Percentiles rank a stretch among this genome's conserved stretches.
These are phyloP conservation scores for Fusarium siculi DNA, from an alignment of 2,329 filamentous ascomycete species.

Conservation along the genomic window DNA sequence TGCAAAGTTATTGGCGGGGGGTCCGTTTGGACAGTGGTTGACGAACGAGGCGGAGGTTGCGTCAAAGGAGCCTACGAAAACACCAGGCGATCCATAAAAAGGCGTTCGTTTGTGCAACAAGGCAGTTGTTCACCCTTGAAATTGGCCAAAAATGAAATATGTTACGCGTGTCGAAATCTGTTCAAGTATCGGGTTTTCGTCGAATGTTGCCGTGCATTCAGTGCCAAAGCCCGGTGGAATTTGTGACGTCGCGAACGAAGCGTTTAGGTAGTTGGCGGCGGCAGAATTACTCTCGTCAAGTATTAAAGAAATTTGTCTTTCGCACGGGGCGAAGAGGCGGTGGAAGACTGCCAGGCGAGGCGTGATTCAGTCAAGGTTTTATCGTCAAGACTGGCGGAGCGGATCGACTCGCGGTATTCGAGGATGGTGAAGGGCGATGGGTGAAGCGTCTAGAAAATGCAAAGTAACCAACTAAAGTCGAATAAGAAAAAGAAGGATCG, in stretches of 20 bases:
- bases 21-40: slow-evolving; percentile 1
- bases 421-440: slow-evolving; percentile 6
- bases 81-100: slow-evolving; percentile 48
- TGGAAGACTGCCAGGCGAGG: slow-evolving; percentile 3
- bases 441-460: not conserved
- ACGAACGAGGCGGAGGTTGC: slow-evolving; percentile 33
- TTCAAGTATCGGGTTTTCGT: not conserved
- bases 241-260: slow-evolving; percentile 16
- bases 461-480: not conserved
- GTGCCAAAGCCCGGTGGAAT: slow-evolving; percentile 20
- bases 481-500: slow-evolving; percentile 17
- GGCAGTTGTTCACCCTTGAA: slow-evolving; percentile 22
- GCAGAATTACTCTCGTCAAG: slow-evolving; percentile 23
- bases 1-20: slow-evolving; percentile 15
- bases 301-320: slow-evolving; percentile 17
- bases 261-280: slow-evolving; percentile 4
- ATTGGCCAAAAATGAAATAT: slow-evolving; percentile 5
- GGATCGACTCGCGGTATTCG: slow-evolving; percentile 14
- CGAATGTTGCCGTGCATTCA: slow-evolving; percentile 21
- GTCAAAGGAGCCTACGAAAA: slow-evolving; percentile 46
- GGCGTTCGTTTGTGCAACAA: slow-evolving; percentile 35
- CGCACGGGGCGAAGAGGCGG: slow-evolving; percentile 5
- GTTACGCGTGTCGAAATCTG: slow-evolving; percentile 27
- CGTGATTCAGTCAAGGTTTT: slow-evolving; percentile 38
- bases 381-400: slow-evolving; percentile 14